Evolutionary conservation across 495 filamentous ascomycete species (phyloP), one percentile per base, ranked within the genome.

Genomic region (Xylaria castorea): DNA sequence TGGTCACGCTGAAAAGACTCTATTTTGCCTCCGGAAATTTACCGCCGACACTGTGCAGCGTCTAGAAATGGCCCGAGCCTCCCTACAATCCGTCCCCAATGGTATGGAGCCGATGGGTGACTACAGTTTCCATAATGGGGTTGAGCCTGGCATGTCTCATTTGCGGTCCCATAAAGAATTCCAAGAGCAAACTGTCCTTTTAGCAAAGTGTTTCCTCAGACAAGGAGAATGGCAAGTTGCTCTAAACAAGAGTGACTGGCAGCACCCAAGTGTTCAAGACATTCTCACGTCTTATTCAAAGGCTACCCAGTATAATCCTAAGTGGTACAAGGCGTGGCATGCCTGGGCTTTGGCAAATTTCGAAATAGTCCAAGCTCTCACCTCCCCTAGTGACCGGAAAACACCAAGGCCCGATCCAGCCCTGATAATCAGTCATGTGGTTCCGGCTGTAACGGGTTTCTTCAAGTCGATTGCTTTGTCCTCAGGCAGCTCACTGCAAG

Each of bases 321-420:
- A 92, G 68, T 99, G 95, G 87, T 98, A 99, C 82, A 99, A 98
- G 81, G 96, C 96, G 25, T 99, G 96, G 96, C 96, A 99, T 80
- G 91, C 96, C 4, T 99, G 97, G 96, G 96, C 96, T n/a, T 83
- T 98, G 53, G 96, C 97, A 22, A 99, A 99, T 80, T 99, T 98
- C 77, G 95, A 99, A 80, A 95, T 98, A 51, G 95, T 98, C 34
- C 97, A 93, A 68, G 88, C 92, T 3, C 86, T 95, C 70, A 87
- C 88, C 25, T 87, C 88, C 34, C 82, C 90, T 60, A 84, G 85
- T 12, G 91, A 89, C 73, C 85, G 87, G 18, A 90, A 92, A 61
- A 76, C 82, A 16, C 85, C 40, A 79, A 85, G 75, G 60, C 82
- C 92, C 20, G 90, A 88, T 42, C 84, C 85, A 11, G 83, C 88